Evolutionary conservation across 1,139 yeast genomes (phyloP).

Genomic region (Martiniozyma asiatica): DNA sequence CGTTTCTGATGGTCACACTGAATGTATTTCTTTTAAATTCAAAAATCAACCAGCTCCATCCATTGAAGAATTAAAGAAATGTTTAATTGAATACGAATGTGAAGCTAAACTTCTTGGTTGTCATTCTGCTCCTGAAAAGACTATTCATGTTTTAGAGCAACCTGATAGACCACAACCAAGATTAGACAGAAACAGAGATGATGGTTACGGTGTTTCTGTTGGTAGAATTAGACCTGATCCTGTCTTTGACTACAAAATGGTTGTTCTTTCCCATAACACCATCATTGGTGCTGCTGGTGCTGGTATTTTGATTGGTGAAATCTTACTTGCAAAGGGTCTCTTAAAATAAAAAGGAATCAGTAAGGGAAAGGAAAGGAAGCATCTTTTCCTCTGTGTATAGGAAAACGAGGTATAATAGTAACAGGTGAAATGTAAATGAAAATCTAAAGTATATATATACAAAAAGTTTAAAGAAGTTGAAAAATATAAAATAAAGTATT

Average conservation of each 20-base stretch:
- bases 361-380: too few species aligned
- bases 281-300: constrained; percentile 99
- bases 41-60: constrained; percentile 76
- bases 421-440: too few species aligned
- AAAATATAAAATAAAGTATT: too few species aligned
- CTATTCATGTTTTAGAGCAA: constrained; percentile 86
- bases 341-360: too few species aligned
- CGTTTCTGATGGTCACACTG: constrained; percentile 96
- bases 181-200: constrained; percentile 90
- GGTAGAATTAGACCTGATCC: constrained; percentile 93
- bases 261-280: constrained; percentile 90
- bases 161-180: constrained; percentile 96
- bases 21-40: constrained; percentile 80
- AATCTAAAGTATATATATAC: too few species aligned
- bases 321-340: constrained; percentile 66
- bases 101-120: constrained; percentile 73
- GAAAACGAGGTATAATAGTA: too few species aligned
- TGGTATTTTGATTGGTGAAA: constrained; percentile 93
- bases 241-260: constrained; percentile 89
- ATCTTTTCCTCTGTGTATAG: too few species aligned
- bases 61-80: constrained; percentile 62
- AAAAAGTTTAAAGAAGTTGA: too few species aligned
- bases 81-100: constrained; percentile 64
- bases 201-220: constrained; percentile 88
- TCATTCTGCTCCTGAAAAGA: constrained; percentile 83